Base-by-base conservation (phyloP, 345 rosid species). In the Hibiscus trionum region DNA sequence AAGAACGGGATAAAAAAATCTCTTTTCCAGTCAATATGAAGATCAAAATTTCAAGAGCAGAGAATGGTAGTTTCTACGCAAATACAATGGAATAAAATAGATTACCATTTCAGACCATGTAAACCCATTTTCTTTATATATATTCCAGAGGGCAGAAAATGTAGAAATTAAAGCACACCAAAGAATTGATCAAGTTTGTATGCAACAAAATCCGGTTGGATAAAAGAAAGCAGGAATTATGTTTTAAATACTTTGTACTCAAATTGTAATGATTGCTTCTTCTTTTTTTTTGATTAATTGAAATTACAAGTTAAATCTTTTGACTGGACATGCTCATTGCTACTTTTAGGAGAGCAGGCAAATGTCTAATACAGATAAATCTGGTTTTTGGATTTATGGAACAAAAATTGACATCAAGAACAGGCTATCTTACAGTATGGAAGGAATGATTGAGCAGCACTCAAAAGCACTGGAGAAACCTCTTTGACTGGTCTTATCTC, bases 401-500 rank as follows among this genome's bases (percentile, higher is more conserved):
- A 53, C 61, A 27, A 53, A 17, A 52, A 53, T 69, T 31, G 16
- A 62, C 27, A 17, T 16, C n/a, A 65, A 39, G 68, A 19, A 26
- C 64, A 74, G 33, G 60, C 63, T 10, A 81, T 72, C 98, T 92
- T 79, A 95, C 99, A 92, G 71, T 86, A 90, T 62, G 97, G 96
- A 77, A 92, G 93, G 78, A 90, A 79, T 60, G 98, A 89, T 50
- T 89, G 94, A 73, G 83, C 80, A 66, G 93, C 92, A 62, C 85
- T 89, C 85, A 95, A 83, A 71, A 92, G 85, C 77, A 72, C 82
- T 24, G 99, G 98, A 72, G 85, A 87, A 69, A 92, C 97, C 76
- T 95, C 98, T 85, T 90, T 95, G 58, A 92, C 99, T 49, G 90
- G 94, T 71, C 62, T 84, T 73, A 90, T 84, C 77, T 88, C 97